Conservation (phyloP, 1,284 basidiomycete species). For the Cutaneotrichosporon cyanovorans region DNA sequence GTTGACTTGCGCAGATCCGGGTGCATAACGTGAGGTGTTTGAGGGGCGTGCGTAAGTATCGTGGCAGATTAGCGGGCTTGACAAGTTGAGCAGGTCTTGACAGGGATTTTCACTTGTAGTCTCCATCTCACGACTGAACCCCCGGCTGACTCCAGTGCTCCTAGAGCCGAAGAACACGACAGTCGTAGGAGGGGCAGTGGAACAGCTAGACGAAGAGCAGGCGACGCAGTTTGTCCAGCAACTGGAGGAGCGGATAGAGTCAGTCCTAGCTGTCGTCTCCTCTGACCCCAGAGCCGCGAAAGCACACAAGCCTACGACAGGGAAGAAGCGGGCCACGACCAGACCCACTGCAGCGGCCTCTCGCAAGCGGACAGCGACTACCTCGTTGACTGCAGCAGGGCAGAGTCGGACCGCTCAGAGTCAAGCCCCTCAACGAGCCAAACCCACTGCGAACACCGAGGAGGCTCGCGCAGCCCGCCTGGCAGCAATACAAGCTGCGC, state of each 20-base stretch:
- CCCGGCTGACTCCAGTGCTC: constrained; percentile 25
- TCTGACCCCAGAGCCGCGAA: constrained; percentile 18
- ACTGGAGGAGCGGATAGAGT: constrained; percentile 23
- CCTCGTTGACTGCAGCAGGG: background rate
- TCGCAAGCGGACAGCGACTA: background rate
- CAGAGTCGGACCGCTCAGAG: too few relatives aligned
- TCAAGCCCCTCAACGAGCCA: too few relatives aligned
- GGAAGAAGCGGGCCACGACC: background rate
- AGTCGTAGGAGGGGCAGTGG: constrained; percentile 32
- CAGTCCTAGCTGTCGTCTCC: background rate
- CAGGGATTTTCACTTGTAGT: too few relatives aligned
- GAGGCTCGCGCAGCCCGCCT: constrained; percentile 7
- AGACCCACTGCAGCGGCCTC: background rate
- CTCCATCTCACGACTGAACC: too few relatives aligned
- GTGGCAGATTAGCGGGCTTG: too few relatives aligned
- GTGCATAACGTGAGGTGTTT: constrained; percentile 32
- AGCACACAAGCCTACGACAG: background rate
- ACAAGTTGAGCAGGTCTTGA: too few relatives aligned
- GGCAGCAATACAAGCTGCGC: constrained; percentile 13
- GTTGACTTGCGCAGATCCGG: constrained; percentile 23
- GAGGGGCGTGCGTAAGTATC: constrained; percentile 23
- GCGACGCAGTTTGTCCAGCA: constrained; percentile 26
- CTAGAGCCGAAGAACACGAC: constrained; percentile 33
- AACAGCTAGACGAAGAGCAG: constrained; percentile 34
- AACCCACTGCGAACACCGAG: constrained; percentile 1